phyloP scores from a whole-genome alignment of 441 rosid genomes.

The Cnidoscolus chayamansa region DNA sequence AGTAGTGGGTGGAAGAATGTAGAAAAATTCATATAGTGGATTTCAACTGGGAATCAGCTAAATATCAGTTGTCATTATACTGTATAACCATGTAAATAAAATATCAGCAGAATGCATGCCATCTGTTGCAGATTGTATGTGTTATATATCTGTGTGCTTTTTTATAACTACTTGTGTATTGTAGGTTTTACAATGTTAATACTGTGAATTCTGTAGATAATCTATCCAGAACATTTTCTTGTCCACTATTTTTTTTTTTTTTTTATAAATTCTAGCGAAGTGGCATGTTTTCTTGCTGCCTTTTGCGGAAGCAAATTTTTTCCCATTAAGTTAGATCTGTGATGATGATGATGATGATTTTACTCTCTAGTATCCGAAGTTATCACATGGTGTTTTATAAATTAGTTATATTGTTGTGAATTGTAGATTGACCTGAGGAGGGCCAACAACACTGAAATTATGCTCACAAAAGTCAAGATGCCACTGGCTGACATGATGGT shows the following conservation, averaged over 20 bases:
- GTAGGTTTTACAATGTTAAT: too few relatives aligned
- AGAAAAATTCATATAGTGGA: too few relatives aligned
- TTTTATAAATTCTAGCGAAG: too few relatives aligned
- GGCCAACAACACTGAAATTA: constrained; percentile 97
- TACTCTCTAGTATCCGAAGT: neutral
- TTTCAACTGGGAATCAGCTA: neutral
- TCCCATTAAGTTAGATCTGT: neutral
- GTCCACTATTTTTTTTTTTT: too few relatives aligned
- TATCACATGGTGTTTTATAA: neutral
- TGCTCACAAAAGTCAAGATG: constrained; percentile 99
- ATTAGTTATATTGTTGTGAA: constrained; percentile 14
- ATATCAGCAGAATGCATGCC: neutral
- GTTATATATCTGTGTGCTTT: too few relatives aligned
- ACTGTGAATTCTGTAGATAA: too few relatives aligned
- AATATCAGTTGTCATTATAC: neutral
- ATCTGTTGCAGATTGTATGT: too few relatives aligned
- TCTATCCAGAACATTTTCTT: too few relatives aligned
- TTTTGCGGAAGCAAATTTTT: too few relatives aligned
- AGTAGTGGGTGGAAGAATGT: too few relatives aligned
- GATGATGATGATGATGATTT: neutral
- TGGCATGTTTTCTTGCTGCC: too few relatives aligned
- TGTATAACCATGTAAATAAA: neutral
- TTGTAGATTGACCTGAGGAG: constrained; percentile 90
- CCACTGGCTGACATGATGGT: constrained; percentile 99
- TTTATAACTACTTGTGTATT: too few relatives aligned